A percentile compares a stretch with the other conserved stretches of the same genome.
phyloP scores from a whole-genome alignment of 805 yeast genomes.

The Wickerhamomyces kurtzmanii region DNA sequence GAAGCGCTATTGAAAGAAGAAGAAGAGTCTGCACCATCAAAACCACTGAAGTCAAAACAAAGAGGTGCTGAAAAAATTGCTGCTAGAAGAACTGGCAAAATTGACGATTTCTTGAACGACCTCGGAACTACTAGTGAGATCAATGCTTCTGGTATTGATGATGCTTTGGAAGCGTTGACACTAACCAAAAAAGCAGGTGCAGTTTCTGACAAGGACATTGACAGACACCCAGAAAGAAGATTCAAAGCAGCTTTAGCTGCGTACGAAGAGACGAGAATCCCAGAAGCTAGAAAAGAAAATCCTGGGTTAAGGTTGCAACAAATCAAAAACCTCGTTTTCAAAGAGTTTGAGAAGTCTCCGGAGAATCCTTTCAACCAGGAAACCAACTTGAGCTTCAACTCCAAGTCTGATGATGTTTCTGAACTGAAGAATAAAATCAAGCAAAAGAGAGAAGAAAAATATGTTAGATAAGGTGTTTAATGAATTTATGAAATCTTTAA shows the following conservation, averaged over 20 bases:
- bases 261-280: conserved; percentile 60
- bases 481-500: too few species aligned
- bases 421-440: conserved; percentile 38
- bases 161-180: conserved; percentile 69
- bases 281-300: conserved; percentile 63
- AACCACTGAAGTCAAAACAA: conserved; percentile 44
- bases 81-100: conserved; percentile 45
- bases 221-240: conserved; percentile 84
- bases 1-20: conserved; percentile 58
- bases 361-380: conserved; percentile 78
- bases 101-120: conserved; percentile 55
- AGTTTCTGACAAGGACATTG: conserved; percentile 53
- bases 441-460: conserved; percentile 32
- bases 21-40: conserved; percentile 52
- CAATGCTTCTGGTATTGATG: conserved; percentile 67
- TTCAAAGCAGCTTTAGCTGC: conserved; percentile 73
- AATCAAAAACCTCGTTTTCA: conserved; percentile 59
- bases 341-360: conserved; percentile 73
- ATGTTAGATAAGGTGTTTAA: conserved; percentile 3
- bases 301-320: conserved; percentile 79
- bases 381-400: conserved; percentile 54
- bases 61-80: conserved; percentile 66
- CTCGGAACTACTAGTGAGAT: conserved; percentile 43
- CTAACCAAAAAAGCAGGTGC: conserved; percentile 49
- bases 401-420: conserved; percentile 40